Percentiles rank a stretch among this genome's conserved stretches.
Evolutionary conservation across 371 early-diverging fungal genomes (phyloP).

Genomic region (Apophysomyces sp.): DNA sequence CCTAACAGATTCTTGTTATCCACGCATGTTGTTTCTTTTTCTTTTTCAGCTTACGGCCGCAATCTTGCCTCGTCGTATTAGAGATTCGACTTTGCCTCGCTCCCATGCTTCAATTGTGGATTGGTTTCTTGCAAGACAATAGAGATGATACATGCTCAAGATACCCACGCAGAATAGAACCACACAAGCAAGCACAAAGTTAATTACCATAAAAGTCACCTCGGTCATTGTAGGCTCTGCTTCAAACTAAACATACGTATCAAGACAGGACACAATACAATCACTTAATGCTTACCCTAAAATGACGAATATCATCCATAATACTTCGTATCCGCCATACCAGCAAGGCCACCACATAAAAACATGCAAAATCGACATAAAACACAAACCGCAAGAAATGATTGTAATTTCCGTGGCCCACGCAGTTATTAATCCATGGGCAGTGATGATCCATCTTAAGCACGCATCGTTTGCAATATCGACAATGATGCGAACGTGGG

Average conservation of each 20-base stretch:
- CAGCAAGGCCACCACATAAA: conserved; percentile 28
- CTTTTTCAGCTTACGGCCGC: conserved; percentile 39
- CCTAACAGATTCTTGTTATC: conserved; percentile 23
- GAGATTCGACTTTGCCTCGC: conserved; percentile 77
- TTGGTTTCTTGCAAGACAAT: conserved; percentile 78
- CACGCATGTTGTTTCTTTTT: neutral
- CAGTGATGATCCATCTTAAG: conserved; percentile 96
- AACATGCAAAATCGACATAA: conserved; percentile 65
- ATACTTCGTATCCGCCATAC: conserved; percentile 33
- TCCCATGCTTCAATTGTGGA: conserved; percentile 93
- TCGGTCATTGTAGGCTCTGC: conserved; percentile 59
- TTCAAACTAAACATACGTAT: conserved; percentile 14
- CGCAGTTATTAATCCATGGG: conserved; percentile 97
- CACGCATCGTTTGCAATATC: conserved; percentile 78
- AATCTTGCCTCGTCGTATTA: conserved; percentile 63
- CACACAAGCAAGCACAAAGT: conserved; percentile 68
- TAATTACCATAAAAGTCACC: conserved; percentile 70
- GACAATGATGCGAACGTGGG: conserved; percentile 82
- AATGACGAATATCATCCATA: conserved; percentile 30
- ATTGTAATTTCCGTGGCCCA: conserved; percentile 85
- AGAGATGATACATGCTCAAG: conserved; percentile 81
- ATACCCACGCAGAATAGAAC: conserved; percentile 81
- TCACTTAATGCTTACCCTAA: conserved; percentile 10
- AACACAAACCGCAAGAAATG: conserved; percentile 88
- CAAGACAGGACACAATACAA: neutral